Evolutionary conservation across 192 early-diverging fungal genomes (phyloP), one percentile per base, ranked within the genome.

Genomic region (Helicostylum pulchrum): DNA sequence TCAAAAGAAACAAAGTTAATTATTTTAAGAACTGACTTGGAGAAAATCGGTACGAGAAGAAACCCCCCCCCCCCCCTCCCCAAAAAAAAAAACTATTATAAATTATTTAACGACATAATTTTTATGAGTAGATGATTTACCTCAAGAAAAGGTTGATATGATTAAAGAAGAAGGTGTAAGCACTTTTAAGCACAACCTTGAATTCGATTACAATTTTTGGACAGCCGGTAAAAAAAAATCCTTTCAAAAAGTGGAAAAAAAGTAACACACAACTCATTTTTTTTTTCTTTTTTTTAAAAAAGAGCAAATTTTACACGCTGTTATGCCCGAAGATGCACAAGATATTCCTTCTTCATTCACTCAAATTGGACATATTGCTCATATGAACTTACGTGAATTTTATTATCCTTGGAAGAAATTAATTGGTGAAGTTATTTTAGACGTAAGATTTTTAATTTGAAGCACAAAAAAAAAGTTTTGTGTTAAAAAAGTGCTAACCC

Each of bases 371-470:
- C 96, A 99, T 74, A 98, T 99, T 67, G 92, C 96, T 4, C 97
- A 99, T 66, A 87, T 99, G 87, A 99, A 99, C 71, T 72, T 99
- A 52, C 87, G 95, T 45, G 91, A 94, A 26, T 86, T 96, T 72
- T 91, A 90, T 39, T 71, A 89, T 12, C 94, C 94, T n/a, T 99
- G 90, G 82, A 96, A 95, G 69, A 65, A 74, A 9, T 62, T 99
- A 42, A 96, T 99, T 68, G 96, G 95, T 7, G 86, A 98, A 80
- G 87, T 99, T 5, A 87, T 99, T 49, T 74, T 99, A 73, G 94
- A 98, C 80, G 89, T 91, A 78, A 63, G 73, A 43, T 53, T 11
- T 52, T 53, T n/a, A n/a, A 11, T 26, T 32, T 14, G 10, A 26
- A 26, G 26, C 26, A 26, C 26, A 26, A 26, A 26, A 26, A 26